A percentile compares a stretch with the other conserved stretches of the same genome.
These are phyloP conservation scores for Blastobotrys persicus DNA, from an alignment of 1,139 yeast genomes.

Conservation along the genomic window DNA sequence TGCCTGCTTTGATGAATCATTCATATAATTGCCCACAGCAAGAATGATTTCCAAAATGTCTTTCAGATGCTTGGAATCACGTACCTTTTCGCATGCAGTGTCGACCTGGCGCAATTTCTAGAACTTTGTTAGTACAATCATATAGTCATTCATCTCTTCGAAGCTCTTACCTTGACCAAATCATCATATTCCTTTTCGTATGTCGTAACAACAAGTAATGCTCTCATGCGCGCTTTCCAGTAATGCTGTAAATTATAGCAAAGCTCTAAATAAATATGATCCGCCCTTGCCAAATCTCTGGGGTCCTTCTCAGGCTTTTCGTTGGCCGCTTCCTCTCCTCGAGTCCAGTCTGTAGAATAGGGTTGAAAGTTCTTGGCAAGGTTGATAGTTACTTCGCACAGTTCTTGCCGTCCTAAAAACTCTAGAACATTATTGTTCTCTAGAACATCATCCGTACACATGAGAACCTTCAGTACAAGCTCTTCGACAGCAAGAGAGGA, in stretches of 20 bases:
- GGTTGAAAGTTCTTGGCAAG: conserved; percentile 68
- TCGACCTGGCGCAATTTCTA: conserved; percentile 62
- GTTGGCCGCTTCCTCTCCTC: conserved; percentile 28
- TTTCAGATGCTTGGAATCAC: conserved; percentile 60
- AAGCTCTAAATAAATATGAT: conserved; percentile 71
- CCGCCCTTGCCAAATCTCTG: conserved; percentile 70
- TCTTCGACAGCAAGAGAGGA: conserved; percentile 59
- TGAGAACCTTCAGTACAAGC: conserved; percentile 61
- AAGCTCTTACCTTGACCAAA: conserved; percentile 41
- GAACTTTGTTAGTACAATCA: conserved; percentile 7
- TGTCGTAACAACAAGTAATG: conserved; percentile 62
- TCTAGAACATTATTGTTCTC: conserved; percentile 72
- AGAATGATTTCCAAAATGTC: conserved; percentile 72
- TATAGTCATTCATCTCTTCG: background rate
- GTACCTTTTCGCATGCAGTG: conserved; percentile 60
- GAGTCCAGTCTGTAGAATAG: conserved; percentile 55
- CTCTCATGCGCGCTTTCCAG: conserved; percentile 86
- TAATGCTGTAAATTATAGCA: conserved; percentile 76
- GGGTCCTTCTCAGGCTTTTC: conserved; percentile 56
- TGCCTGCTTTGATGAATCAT: conserved; percentile 76
- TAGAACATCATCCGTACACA: conserved; percentile 69
- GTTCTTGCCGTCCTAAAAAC: conserved; percentile 70
- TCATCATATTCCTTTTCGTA: conserved; percentile 75
- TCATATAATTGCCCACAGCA: conserved; percentile 92
- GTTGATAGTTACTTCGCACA: conserved; percentile 68